Base-by-base conservation (phyloP, 176 grass and related monocot species). In the Thinopyrum elongatum region DNA sequence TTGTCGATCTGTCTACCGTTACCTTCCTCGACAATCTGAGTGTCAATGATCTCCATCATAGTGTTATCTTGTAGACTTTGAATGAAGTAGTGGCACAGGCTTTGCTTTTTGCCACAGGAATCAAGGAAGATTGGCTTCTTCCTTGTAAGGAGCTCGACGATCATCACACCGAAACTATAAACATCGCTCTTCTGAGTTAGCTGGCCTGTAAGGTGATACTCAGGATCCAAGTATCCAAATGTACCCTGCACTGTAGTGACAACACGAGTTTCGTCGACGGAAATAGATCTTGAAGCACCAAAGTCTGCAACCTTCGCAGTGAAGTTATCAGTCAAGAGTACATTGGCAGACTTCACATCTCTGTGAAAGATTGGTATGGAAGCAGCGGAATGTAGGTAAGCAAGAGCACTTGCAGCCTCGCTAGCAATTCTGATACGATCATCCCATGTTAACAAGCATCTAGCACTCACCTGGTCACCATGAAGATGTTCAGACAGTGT, bases 131-230 rank as follows among this genome's bases (percentile, higher is more conserved):
- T 65, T 19, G 84, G 63, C 22, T 74, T 90, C 79, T 87, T 55
- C 7, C 77, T 73, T 4, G 84, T 86, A 13, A 87, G 34, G 16
- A 90, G 63, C 84, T 79, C 73, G 2, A 79, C 51, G 0, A 87
- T 29, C 10, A 87, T 83, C 59, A 90, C 89, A 39, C 73, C 79
- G 16, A 83, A 90, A 59, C 84, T 87, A 4, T 90, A 89, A 5
- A 89, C 82, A 76, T 89, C 87, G 29, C 82, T 85, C 39, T 47
- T 47, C 44, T 47, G 0, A 47, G 4, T 47, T 21, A 76, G 44
- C 26, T 76, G 42, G 3, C 73, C 70, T 17, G 41, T 74, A 14
- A 4, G 71, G 23, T 47, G 28, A 26, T 74, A 74, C 38, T 74
- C 39, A 6, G 25, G 72, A 6, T 75, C 42, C 72, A 75, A 29